phyloP scores from a whole-genome alignment of 371 early-diverging fungal species.

The Globomyces sp. region DNA sequence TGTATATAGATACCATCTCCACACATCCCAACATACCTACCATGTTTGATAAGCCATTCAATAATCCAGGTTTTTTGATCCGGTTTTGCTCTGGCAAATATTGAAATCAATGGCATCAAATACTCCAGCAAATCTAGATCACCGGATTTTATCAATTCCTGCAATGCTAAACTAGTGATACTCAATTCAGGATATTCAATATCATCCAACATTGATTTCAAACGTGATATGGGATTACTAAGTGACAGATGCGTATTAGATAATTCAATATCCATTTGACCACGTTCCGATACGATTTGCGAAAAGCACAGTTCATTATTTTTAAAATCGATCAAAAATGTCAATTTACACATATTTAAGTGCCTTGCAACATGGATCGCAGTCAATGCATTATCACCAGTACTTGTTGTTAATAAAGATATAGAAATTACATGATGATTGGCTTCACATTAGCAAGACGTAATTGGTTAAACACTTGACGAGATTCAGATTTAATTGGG shows the following conservation, averaged over 20 bases:
- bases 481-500: constrained; percentile 33
- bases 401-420: constrained; percentile 12
- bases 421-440: constrained; percentile 29
- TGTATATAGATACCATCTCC: constrained; percentile 59
- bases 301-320: constrained; percentile 6
- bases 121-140: constrained; percentile 27
- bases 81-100: constrained; percentile 42
- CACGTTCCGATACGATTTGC: background rate
- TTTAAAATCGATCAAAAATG: constrained; percentile 25
- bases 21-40: constrained; percentile 41
- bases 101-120: constrained; percentile 23
- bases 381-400: constrained; percentile 33
- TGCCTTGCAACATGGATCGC: constrained; percentile 28
- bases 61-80: constrained; percentile 44
- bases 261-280: background rate
- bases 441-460: constrained; percentile 25
- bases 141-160: constrained; percentile 18
- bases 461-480: constrained; percentile 19
- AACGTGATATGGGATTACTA: background rate
- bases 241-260: background rate
- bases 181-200: constrained; percentile 27
- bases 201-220: background rate
- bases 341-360: constrained; percentile 25
- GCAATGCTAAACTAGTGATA: constrained; percentile 39
- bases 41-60: constrained; percentile 33